Evolutionary conservation across 169 alveolate species (phyloP).

Genomic region (Plasmodium fragile): DNA sequence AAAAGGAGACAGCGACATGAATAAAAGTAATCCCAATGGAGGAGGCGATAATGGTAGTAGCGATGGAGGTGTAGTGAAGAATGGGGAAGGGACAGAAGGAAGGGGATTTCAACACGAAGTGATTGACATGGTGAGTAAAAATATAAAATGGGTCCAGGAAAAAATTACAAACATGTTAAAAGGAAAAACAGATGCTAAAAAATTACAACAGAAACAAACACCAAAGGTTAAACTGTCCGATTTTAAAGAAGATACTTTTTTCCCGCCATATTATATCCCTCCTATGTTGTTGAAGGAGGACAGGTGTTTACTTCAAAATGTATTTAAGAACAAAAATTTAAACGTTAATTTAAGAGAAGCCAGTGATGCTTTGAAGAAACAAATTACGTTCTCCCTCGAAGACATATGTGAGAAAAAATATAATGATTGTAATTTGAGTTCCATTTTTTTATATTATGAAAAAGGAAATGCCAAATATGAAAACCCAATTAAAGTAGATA

Average conservation of each 20-base stretch:
- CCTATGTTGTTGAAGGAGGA: conserved; percentile 25
- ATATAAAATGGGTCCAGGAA: not conserved
- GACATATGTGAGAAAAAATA: conserved; percentile 46
- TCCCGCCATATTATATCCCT: conserved; percentile 51
- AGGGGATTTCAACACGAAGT: not conserved
- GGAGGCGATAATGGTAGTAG: not conserved
- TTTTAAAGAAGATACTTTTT: conserved; percentile 22
- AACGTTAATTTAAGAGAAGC: conserved; percentile 32
- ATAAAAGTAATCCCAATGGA: not conserved
- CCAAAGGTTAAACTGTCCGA: not conserved
- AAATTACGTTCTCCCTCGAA: conserved; percentile 13
- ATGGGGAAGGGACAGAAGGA: not conserved
- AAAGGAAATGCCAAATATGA: conserved; percentile 44
- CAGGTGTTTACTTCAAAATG: conserved; percentile 51
- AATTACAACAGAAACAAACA: not conserved
- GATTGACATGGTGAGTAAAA: not conserved
- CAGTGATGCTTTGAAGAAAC: conserved; percentile 20
- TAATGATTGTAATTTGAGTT: conserved; percentile 18
- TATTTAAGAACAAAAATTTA: conserved; percentile 5
- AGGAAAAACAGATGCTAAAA: not conserved
- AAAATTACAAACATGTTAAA: not conserved
- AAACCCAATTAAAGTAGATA: conserved; percentile 37
- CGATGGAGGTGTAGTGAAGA: too few species aligned
- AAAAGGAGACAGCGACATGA: not conserved
- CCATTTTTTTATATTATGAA: conserved; percentile 46